Percentiles rank a stretch among this genome's conserved stretches.
phyloP scores from a whole-genome alignment of 345 rosid genomes.

The Euclidium syriacum region DNA sequence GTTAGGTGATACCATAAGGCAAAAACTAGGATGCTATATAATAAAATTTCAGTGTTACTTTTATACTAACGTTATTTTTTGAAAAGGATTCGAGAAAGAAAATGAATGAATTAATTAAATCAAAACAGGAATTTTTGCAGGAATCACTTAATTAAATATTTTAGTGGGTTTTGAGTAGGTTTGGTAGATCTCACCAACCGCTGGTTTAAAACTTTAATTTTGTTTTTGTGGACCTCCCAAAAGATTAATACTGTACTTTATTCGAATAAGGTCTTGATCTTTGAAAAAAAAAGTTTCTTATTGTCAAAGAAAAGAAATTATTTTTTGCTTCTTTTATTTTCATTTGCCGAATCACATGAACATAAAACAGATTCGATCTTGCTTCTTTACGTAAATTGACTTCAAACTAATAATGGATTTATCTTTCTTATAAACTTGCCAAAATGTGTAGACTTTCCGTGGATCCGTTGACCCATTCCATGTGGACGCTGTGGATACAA shows the following conservation, averaged over 20 bases:
- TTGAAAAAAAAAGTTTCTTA: not conserved
- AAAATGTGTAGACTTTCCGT: conserved; percentile 50
- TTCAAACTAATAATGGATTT: not conserved
- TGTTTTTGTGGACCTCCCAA: conserved; percentile 11
- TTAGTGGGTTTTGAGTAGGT: conserved; percentile 11
- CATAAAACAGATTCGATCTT: not conserved
- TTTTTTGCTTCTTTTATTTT: conserved; percentile 13
- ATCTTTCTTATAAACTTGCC: not conserved
- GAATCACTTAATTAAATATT: conserved; percentile 12
- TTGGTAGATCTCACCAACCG: conserved; percentile 33
- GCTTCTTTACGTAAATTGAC: conserved; percentile 2
- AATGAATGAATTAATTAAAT: not conserved
- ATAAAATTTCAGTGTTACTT: not conserved
- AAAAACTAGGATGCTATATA: conserved; percentile 12
- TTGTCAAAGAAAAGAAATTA: conserved; percentile 3
- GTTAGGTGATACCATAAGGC: conserved; percentile 26
- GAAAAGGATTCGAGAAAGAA: conserved; percentile 3
- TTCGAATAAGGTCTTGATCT: not conserved
- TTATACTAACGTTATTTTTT: not conserved
- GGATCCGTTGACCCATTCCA: conserved; percentile 83
- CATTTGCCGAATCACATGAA: conserved; percentile 24
- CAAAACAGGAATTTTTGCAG: not conserved
- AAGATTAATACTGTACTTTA: not conserved
- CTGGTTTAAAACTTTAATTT: conserved; percentile 2
- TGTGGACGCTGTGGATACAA: conserved; percentile 81